phyloP scores from a whole-genome alignment of 164 flowering plant genomes.

The Nelumbo lutea region DNA sequence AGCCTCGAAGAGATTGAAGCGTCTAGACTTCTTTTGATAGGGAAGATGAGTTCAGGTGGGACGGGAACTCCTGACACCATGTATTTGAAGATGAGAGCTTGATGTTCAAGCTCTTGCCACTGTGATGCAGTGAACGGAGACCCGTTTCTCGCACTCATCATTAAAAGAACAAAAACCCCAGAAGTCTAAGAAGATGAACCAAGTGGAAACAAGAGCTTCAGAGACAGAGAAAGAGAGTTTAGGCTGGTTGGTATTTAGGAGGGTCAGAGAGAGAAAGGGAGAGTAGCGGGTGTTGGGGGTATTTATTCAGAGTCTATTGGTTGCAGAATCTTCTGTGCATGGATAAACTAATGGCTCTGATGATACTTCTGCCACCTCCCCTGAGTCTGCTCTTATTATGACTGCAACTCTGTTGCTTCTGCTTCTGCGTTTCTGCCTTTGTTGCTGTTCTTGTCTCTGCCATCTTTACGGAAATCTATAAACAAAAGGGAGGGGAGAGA shows the following conservation, averaged over 20 bases:
- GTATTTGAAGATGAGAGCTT: slow-evolving; percentile 77
- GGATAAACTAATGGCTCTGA: slow-evolving; percentile 56
- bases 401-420: slow-evolving; percentile 42
- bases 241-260: neutral
- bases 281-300: slow-evolving; percentile 12
- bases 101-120: slow-evolving; percentile 84
- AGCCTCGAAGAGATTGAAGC: slow-evolving; percentile 38
- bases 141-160: slow-evolving; percentile 39
- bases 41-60: slow-evolving; percentile 71
- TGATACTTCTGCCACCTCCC: slow-evolving; percentile 24
- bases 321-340: slow-evolving; percentile 67
- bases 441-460: slow-evolving; percentile 64
- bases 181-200: neutral
- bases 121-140: slow-evolving; percentile 68
- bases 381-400: slow-evolving; percentile 29
- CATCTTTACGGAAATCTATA: slow-evolving; percentile 63
- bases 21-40: slow-evolving; percentile 47
- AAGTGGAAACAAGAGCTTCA: neutral
- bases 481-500: slow-evolving; percentile 26
- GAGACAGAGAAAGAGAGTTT: slow-evolving; percentile 3
- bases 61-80: slow-evolving; percentile 64
- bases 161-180: neutral
- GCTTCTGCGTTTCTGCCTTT: slow-evolving; percentile 38
- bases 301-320: slow-evolving; percentile 59
- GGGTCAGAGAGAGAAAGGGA: neutral